These are phyloP conservation scores for Phyllostachys edulis DNA, from an alignment of 176 grass and related monocot species.

Conservation along the genomic window DNA sequence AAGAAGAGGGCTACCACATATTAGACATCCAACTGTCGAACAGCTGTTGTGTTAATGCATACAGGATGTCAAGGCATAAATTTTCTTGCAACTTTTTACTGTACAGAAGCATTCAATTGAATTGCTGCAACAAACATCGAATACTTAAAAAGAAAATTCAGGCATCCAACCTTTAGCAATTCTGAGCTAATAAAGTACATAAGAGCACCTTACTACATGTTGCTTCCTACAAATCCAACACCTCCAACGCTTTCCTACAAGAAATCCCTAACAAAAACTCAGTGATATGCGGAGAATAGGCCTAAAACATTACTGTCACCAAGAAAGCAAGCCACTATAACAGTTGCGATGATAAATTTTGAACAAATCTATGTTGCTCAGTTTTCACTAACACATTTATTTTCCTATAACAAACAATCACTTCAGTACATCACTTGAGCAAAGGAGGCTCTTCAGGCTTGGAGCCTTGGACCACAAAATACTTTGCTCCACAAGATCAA, in stretches of 20 bases:
- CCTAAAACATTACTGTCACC: neutral
- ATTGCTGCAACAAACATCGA: neutral
- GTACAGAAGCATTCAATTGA: neutral
- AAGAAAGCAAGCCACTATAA: neutral
- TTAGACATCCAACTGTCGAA: neutral
- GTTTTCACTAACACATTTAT: neutral
- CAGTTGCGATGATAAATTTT: neutral
- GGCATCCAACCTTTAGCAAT: neutral
- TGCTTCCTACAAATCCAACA: neutral
- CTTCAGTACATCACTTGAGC: neutral
- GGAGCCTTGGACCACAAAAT: neutral
- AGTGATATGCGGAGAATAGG: neutral
- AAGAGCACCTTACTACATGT: neutral
- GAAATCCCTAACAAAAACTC: neutral
- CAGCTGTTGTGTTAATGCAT: neutral
- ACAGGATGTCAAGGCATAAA: constrained; percentile 6
- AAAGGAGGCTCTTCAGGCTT: neutral
- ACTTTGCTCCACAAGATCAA: neutral
- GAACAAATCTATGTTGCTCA: neutral
- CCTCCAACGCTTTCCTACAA: neutral
- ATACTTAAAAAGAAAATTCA: neutral
- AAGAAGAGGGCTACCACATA: neutral
- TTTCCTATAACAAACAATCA: neutral
- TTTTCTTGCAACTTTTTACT: neutral
- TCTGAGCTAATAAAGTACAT: neutral